Evolutionary conservation across 495 filamentous ascomycete species (phyloP).

Genomic region (Friedmanniomyces endolithicus): DNA sequence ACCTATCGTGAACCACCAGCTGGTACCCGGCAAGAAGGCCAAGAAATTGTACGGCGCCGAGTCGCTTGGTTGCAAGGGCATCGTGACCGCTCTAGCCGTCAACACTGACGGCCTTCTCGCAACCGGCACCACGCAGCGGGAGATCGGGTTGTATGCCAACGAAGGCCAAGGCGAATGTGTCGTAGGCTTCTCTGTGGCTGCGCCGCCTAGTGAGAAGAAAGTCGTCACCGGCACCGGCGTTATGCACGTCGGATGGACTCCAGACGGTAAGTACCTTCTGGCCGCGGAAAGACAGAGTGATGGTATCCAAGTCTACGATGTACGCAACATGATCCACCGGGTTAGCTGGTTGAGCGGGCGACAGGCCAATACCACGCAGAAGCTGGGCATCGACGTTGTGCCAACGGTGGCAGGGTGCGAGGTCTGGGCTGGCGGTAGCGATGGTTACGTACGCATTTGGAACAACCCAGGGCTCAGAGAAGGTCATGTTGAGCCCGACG

Average conservation of each 20-base stretch:
- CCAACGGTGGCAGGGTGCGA: constrained; percentile 45
- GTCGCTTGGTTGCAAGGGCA: constrained; percentile 68
- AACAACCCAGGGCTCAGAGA: constrained; percentile 37
- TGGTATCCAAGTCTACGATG: constrained; percentile 69
- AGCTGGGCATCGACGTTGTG: constrained; percentile 59
- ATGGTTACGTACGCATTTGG: constrained; percentile 70
- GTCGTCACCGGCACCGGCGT: constrained; percentile 54
- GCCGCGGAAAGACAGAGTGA: constrained; percentile 72
- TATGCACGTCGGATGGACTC: constrained; percentile 56
- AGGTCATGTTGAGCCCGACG: constrained; percentile 28
- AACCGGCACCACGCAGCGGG: constrained; percentile 68
- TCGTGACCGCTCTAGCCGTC: constrained; percentile 53
- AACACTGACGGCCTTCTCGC: constrained; percentile 50
- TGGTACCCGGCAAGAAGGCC: constrained; percentile 54
- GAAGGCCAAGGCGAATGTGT: constrained; percentile 53
- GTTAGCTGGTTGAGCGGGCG: constrained; percentile 62
- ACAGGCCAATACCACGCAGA: constrained; percentile 60
- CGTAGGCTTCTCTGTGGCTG: constrained; percentile 49
- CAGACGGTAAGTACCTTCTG: constrained; percentile 76
- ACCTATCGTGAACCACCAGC: constrained; percentile 51
- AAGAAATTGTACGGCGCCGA: constrained; percentile 52
- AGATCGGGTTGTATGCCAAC: constrained; percentile 64
- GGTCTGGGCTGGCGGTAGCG: constrained; percentile 74
- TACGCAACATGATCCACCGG: constrained; percentile 56
- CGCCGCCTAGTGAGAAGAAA: constrained; percentile 31